These are phyloP conservation scores for Danielozyma ontarioensis DNA, from an alignment of 805 yeast species.

Conservation along the genomic window DNA sequence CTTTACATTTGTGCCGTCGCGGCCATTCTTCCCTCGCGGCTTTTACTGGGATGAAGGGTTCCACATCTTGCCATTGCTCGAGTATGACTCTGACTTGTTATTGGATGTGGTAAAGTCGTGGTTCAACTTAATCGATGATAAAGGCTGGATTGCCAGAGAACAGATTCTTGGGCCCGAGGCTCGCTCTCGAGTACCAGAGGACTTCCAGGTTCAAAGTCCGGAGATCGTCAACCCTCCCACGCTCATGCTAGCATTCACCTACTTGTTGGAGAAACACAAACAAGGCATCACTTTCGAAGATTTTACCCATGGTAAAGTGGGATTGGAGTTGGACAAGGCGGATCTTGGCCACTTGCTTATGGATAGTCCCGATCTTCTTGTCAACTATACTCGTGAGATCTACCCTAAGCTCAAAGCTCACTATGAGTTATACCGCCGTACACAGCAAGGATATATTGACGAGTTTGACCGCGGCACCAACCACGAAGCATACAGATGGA, in stretches of 20 bases:
- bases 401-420: conserved; percentile 77
- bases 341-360: conserved; percentile 50
- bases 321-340: conserved; percentile 4
- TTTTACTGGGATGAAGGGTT: conserved; percentile 99
- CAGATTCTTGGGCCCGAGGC: conserved; percentile 91
- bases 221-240: conserved; percentile 96
- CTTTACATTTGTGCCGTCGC: conserved; percentile 82
- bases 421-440: conserved; percentile 76
- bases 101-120: conserved; percentile 81
- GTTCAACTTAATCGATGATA: conserved; percentile 79
- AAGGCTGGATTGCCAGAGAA: conserved; percentile 97
- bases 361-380: conserved; percentile 52
- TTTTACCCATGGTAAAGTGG: conserved; percentile 13
- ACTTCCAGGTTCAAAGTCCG: conserved; percentile 82
- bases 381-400: conserved; percentile 53
- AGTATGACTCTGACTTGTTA: conserved; percentile 78
- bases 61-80: conserved; percentile 75
- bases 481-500: conserved; percentile 82
- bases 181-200: conserved; percentile 77
- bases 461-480: conserved; percentile 57
- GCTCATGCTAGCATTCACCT: conserved; percentile 65
- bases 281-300: background rate
- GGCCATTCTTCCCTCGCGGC: conserved; percentile 94
- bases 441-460: conserved; percentile 71
- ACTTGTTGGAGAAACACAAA: conserved; percentile 41